Evolutionary conservation across 2,329 filamentous ascomycete species (phyloP).

Genomic region (Trichophyton schoenleinii): DNA sequence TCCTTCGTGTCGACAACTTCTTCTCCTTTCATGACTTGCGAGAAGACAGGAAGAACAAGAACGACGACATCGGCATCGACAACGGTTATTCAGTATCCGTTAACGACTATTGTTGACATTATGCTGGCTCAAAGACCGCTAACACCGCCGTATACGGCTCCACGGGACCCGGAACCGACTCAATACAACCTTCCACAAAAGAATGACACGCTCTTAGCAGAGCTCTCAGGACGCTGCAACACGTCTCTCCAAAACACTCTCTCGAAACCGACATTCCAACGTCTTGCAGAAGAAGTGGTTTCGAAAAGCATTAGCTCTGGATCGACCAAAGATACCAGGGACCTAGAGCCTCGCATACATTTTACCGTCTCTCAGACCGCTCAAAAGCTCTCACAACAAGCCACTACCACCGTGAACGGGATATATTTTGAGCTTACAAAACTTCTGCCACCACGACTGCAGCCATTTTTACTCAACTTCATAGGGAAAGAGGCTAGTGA

Average conservation of each 20-base stretch:
- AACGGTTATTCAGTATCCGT: not conserved
- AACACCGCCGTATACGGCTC: constrained; percentile 1
- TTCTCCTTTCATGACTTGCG: not conserved
- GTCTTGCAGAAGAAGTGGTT: not conserved
- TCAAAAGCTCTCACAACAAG: not conserved
- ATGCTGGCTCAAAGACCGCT: not conserved
- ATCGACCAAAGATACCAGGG: not conserved
- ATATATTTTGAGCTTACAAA: constrained; percentile 3
- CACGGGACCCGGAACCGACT: constrained; percentile 1
- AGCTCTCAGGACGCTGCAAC: constrained; percentile 1
- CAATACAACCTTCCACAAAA: not conserved
- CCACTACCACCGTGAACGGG: not conserved
- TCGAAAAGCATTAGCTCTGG: not conserved
- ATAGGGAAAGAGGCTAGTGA: constrained; percentile 1
- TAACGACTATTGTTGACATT: not conserved
- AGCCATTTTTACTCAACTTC: constrained; percentile 1
- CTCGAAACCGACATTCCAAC: not conserved
- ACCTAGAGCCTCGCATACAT: constrained; percentile 1
- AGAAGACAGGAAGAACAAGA: not conserved
- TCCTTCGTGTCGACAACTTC: not conserved
- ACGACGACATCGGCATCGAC: not conserved
- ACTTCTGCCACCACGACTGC: not conserved
- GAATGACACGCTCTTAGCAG: constrained; percentile 1
- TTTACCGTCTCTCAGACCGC: not conserved
- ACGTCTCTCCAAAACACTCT: not conserved